Evolutionary conservation across 2,329 filamentous ascomycete genomes (phyloP).

Genomic region (Hypoxylon rubiginosum): DNA sequence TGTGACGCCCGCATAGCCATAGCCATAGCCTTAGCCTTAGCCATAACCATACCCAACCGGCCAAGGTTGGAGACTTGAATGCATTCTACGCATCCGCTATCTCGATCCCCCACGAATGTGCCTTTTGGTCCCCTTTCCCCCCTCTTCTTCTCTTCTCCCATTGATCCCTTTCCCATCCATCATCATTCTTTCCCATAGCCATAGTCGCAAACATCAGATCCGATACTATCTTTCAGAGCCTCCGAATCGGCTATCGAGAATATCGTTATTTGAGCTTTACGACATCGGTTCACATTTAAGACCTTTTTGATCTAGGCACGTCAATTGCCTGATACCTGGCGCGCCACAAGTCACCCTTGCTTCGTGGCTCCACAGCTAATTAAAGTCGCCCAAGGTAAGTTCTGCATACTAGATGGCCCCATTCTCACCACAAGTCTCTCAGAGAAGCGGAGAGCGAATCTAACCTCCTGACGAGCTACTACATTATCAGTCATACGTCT

Average conservation of each 20-base stretch:
- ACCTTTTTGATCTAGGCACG: conserved; percentile 42
- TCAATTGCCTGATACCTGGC: conserved; percentile 43
- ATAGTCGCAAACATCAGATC: conserved; percentile 7
- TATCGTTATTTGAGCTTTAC: conserved; percentile 44
- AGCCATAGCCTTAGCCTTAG: too few species aligned
- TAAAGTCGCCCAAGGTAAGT: conserved; percentile 49
- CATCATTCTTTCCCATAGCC: conserved; percentile 5
- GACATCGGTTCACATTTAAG: conserved; percentile 41
- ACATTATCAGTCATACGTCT: conserved; percentile 30
- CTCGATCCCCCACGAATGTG: conserved; percentile 45
- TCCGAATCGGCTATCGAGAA: conserved; percentile 25
- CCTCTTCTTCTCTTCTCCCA: conserved; percentile 21
- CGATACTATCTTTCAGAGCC: conserved; percentile 26
- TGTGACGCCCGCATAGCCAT: conserved; percentile 32
- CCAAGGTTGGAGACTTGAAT: conserved; percentile 20
- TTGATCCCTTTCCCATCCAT: conserved; percentile 16
- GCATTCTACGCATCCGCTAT: conserved; percentile 33
- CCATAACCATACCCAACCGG: too few species aligned
- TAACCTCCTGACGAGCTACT: conserved; percentile 25
- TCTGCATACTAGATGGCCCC: conserved; percentile 42
- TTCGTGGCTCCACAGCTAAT: conserved; percentile 53
- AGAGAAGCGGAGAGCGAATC: conserved; percentile 30
- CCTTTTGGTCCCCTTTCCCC: conserved; percentile 26
- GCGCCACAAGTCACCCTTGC: conserved; percentile 50
- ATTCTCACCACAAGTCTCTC: conserved; percentile 37